Evolutionary conservation across 805 yeast genomes (phyloP), one percentile per base, ranked within the genome.

Genomic region (Cyberlindnera samutprakarnensis): DNA sequence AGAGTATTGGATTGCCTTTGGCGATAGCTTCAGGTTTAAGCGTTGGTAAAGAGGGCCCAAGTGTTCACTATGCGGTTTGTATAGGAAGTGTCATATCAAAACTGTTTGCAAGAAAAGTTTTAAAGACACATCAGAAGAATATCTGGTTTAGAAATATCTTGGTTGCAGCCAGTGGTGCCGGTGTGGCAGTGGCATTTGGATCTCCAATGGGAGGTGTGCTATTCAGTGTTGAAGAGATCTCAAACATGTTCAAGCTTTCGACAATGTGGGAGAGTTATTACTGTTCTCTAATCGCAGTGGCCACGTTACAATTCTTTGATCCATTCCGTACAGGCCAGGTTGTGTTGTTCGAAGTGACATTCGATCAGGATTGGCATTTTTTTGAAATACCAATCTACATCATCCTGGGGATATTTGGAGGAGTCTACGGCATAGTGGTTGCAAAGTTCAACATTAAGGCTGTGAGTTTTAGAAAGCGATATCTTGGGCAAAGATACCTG

Each of bases 111-210:
- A 38, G 39, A 26, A 35, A 36, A 9, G 30, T 38, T 22, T 28
- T 33, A 18, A 31, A 19, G 13, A 31, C 33, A 10, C 39, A 32
- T 9, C 44, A 36, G 25, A 36, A 32, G 32, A 27, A 37, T 17
- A 14, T 36, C 23, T 39, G 51, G 25, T 42, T 39, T 25, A 44
- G 46, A 25, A 50, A 47, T 25, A 46, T 47, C 32, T 59, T 92
- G 32, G 77, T 90, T 1, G 96, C 98, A 0, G 80, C 95, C 4
- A 72, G 96, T 8, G 97, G 96, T 4, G 95, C 98, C 1, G 99
- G 99, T 32, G 97, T 92, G 7, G 97, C 97, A 0, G 97, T 92
- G 7, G 98, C 97, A 0, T 92, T 92, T 63, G 97, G 95, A 0
- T 75, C 88, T 10, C 98, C 98, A 0, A 86, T 90, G 62, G 95